Base-by-base conservation (phyloP, 2,329 filamentous ascomycete species). In the Pseudovirgaria hyperparasitica region DNA sequence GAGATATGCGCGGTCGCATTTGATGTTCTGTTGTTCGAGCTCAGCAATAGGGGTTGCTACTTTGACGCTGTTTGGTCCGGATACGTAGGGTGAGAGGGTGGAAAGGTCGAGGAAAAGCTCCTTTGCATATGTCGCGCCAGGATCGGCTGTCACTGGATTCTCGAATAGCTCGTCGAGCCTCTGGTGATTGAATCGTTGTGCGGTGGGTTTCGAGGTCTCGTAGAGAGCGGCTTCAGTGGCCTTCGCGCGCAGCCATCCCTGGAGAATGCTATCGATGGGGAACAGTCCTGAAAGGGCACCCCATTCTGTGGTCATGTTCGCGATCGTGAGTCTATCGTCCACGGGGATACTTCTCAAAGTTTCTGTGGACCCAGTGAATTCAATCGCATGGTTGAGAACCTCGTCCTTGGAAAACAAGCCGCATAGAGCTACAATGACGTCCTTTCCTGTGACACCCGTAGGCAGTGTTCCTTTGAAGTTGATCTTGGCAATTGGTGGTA, bases 51-150 rank as follows among this genome's bases (percentile, higher is more conserved):
- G 82, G 0, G 76, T 92, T 0, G 79, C 74, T 0, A 93, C 60
- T 54, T 94, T 94, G 45, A 93, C 84, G 0, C 80, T 86, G 57
- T 94, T 93, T 1, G 87, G 87, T 0, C 87, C 86, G 0, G 85
- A 67, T 7, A 94, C 75, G 30, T 80, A 86, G 0, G 86, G 86
- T 0, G 82, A 78, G 0, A 94, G 67, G 0, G 82, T 86, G 0
- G 78, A 82, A 1, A 94, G 67, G 48, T 93, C 72, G 5, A 94
- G 61, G 49, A 80, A 85, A 0, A 93, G 65, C 21, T 76, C 60
- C 55, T 96, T 94, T 29, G 84, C 78, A 40, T 94, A 96, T 5
- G 61, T 63, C 2, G 85, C 86, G 6, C 73, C 80, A 9, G 68
- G 70, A 45, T 94, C 86, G 3, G 86, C 82, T 1, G 48, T 53